These are phyloP conservation scores for Trichothecium roseum DNA, from an alignment of 2,329 filamentous ascomycete genomes.

Conservation along the genomic window DNA sequence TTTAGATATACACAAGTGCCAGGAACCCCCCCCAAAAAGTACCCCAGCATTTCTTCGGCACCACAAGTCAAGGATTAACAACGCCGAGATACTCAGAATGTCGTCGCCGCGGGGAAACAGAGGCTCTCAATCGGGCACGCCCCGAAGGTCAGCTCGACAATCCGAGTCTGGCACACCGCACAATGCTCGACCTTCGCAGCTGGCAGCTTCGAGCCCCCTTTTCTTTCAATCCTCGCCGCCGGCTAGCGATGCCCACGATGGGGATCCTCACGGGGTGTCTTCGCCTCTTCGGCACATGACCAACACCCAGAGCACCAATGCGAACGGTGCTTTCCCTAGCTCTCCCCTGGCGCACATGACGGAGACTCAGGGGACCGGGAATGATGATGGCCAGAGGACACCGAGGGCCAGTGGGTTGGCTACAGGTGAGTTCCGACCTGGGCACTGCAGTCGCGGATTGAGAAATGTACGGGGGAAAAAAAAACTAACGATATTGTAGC, in stretches of 20 bases:
- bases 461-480: not conserved
- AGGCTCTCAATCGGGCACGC: slow-evolving; percentile 40
- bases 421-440: slow-evolving; percentile 44
- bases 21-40: too few species aligned
- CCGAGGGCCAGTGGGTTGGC: slow-evolving; percentile 55
- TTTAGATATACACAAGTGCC: slow-evolving; percentile 2
- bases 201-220: slow-evolving; percentile 65
- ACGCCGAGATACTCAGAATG: slow-evolving; percentile 17
- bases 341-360: slow-evolving; percentile 51
- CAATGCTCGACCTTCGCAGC: slow-evolving; percentile 33
- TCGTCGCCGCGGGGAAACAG: slow-evolving; percentile 37
- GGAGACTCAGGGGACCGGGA: slow-evolving; percentile 39
- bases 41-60: too few species aligned
- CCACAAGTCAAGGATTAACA: too few species aligned
- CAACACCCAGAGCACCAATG: slow-evolving; percentile 40
- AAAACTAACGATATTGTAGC: slow-evolving; percentile 39
- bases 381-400: slow-evolving; percentile 49
- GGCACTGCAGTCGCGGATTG: not conserved
- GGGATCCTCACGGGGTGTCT: slow-evolving; percentile 28
- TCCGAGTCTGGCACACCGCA: slow-evolving; percentile 31
- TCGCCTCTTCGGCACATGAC: slow-evolving; percentile 48
- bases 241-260: slow-evolving; percentile 16
- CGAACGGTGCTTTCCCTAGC: slow-evolving; percentile 32
- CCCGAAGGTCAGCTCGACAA: slow-evolving; percentile 30
- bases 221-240: slow-evolving; percentile 53